These are phyloP conservation scores for Excoecaria cochinchinensis DNA, from an alignment of 345 rosid species.

Conservation along the genomic window DNA sequence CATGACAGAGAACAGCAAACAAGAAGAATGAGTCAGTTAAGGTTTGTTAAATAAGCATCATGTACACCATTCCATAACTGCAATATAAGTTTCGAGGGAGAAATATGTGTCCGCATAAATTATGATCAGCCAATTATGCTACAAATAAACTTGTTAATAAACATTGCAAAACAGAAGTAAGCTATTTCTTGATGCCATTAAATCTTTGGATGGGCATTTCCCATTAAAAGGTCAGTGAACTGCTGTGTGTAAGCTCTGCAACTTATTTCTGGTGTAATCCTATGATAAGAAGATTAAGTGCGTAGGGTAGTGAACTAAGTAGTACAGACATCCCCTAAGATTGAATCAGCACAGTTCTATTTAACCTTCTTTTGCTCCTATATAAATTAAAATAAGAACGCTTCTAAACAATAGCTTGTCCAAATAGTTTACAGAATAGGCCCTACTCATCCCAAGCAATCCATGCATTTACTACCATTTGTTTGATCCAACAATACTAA, in stretches of 20 bases:
- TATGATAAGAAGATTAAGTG: background rate
- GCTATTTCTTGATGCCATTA: background rate
- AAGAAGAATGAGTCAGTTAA: background rate
- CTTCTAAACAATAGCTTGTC: background rate
- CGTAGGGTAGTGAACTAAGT: background rate
- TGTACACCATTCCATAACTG: background rate
- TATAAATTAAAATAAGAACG: background rate
- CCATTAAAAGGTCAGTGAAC: background rate
- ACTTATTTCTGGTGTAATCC: background rate
- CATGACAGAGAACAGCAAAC: background rate
- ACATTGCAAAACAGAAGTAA: background rate
- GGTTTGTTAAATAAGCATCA: background rate
- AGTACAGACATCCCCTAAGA: background rate
- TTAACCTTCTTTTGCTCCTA: background rate
- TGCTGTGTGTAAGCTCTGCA: background rate
- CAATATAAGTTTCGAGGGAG: background rate
- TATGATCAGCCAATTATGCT: background rate
- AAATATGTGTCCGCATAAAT: background rate
- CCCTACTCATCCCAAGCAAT: background rate
- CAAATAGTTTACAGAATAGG: background rate
- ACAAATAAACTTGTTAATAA: background rate
- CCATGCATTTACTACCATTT: background rate
- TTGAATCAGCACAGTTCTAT: background rate
- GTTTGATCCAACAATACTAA: background rate
- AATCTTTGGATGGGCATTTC: background rate